Evolutionary conservation across 2,329 filamentous ascomycete genomes (phyloP), one percentile per base, ranked within the genome.

Genomic region (Fusarium zealandicum): DNA sequence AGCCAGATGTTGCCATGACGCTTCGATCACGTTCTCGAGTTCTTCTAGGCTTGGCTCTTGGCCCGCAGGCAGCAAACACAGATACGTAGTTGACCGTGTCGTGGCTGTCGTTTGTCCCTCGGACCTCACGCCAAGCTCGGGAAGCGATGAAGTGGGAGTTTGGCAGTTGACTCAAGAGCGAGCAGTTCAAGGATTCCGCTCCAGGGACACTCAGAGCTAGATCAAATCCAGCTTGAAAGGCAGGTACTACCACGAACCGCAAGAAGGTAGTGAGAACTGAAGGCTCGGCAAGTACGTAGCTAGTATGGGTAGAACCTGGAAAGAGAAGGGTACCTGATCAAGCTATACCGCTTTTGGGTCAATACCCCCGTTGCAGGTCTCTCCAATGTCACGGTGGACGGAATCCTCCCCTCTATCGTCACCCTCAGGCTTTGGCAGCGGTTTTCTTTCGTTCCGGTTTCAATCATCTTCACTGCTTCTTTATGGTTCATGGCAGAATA

Each of bases 371-470:
- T 43, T 18, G 28, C 20, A 48, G 43, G 20, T 28, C 37, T 49
- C 47, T 40, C 32, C 43, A 49, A 59, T 59, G 56, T 53, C 53
- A 57, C 48, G 36, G 53, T 37, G 37, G 53, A 38, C 47, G 52
- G 53, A 46, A 36, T 9, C 46, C 44, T 38, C 17, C 33, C 33
- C 27, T 37, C 36, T 20, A 45, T 25, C 12, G 9, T 18, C 31
- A 12, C 41, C 45, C 13, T n/a, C 41, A 50, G 51, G 25, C 16
- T 12, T 16, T 16, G 12, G 16, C 31, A 32, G 10, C 27, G 42
- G 53, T 31, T 31, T 32, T 40, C 51, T 33, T 38, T 51, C 33
- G 40, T 16, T 27, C 40, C 25, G 51, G 54, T 43, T 54, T 52
- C 42, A 43, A 54, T 36, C 38, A 28, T 31, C 13, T 13, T 22